phyloP scores from a whole-genome alignment of 106 monocot species.

The Allium sativum region DNA sequence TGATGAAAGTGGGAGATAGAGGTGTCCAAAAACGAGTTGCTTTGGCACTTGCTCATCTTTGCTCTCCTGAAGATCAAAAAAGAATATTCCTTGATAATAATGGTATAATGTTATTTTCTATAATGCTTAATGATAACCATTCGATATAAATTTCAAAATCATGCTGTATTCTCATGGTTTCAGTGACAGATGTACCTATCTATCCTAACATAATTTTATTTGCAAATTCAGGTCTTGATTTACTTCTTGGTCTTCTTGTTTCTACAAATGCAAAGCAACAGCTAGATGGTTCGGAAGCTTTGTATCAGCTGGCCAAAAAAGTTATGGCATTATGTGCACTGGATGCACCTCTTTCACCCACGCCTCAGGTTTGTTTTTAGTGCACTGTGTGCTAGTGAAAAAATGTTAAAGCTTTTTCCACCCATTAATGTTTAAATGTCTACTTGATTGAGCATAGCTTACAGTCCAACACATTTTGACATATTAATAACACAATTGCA shows the following conservation, averaged over 20 bases:
- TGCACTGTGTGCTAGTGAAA: background rate
- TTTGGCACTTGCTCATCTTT: conserved; percentile 90
- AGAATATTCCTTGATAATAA: conserved; percentile 87
- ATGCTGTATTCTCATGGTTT: background rate
- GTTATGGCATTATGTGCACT: conserved; percentile 69
- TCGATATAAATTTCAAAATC: too few species aligned
- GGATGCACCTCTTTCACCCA: conserved; percentile 95
- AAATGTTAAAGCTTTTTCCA: background rate
- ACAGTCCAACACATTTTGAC: background rate
- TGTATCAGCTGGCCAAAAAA: conserved; percentile 87
- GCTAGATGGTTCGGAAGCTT: conserved; percentile 75
- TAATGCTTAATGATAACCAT: too few species aligned
- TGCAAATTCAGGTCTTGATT: conserved; percentile 39
- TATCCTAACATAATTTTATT: background rate
- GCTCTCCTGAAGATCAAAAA: conserved; percentile 74
- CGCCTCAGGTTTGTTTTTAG: conserved; percentile 12
- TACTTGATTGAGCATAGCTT: background rate
- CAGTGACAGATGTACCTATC: background rate
- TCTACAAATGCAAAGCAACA: conserved; percentile 71
- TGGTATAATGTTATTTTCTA: conserved; percentile 27
- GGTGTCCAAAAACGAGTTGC: conserved; percentile 70
- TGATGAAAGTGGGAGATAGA: conserved; percentile 83
- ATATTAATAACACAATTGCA: conserved; percentile 15
- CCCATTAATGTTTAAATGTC: background rate
- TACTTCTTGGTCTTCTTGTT: conserved; percentile 78